phyloP scores from a whole-genome alignment of 1,139 yeast genomes.

The Candida buenavistaensis region DNA sequence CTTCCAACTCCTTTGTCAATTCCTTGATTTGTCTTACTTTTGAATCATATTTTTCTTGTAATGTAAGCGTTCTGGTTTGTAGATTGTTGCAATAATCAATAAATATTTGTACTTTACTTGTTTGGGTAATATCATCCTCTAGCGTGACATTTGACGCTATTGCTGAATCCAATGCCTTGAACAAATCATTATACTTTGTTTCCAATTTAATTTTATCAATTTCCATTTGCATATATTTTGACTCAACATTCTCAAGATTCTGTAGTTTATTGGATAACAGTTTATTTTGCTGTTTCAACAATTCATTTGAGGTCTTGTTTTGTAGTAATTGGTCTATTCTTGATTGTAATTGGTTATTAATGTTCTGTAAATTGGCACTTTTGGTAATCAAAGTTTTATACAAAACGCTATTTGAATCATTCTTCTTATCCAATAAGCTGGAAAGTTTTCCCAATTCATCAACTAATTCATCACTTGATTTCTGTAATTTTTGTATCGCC shows the following conservation, averaged over 20 bases:
- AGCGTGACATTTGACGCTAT: conserved; percentile 11
- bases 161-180: conserved; percentile 29
- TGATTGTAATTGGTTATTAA: conserved; percentile 30
- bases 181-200: conserved; percentile 37
- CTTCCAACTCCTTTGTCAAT: conserved; percentile 22
- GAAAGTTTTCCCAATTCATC: conserved; percentile 31
- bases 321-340: conserved; percentile 36
- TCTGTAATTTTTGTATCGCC: conserved; percentile 19
- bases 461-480: conserved; percentile 50
- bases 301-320: conserved; percentile 38
- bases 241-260: conserved; percentile 45
- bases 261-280: conserved; percentile 37
- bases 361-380: conserved; percentile 30
- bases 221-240: conserved; percentile 50
- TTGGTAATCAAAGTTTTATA: conserved; percentile 29
- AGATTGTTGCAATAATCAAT: conserved; percentile 33
- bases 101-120: conserved; percentile 26
- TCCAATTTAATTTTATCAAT: conserved; percentile 52
- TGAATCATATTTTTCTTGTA: conserved; percentile 36
- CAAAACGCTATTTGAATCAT: conserved; percentile 16
- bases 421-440: conserved; percentile 10
- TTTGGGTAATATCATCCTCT: conserved; percentile 15
- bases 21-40: conserved; percentile 16
- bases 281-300: conserved; percentile 39
- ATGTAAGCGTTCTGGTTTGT: conserved; percentile 38